phyloP scores from a whole-genome alignment of 768 basidiomycete species.

The Podaxis sp. region DNA sequence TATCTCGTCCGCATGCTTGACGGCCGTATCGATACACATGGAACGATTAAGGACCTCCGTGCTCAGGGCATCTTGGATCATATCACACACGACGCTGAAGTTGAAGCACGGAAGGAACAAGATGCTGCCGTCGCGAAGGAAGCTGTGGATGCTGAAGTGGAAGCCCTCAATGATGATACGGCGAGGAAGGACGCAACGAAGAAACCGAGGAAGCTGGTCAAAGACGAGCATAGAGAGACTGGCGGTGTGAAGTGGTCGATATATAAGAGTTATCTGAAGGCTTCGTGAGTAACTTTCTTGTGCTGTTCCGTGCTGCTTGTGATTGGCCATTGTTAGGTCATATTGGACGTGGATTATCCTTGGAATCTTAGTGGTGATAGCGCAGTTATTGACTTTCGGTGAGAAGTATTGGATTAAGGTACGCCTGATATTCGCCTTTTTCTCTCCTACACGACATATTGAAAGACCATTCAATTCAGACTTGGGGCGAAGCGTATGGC shows the following conservation, averaged over 20 bases:
- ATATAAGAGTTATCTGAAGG: slow-evolving; percentile 68
- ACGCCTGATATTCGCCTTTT: not conserved
- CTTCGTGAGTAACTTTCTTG: slow-evolving; percentile 49
- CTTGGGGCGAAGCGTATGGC: slow-evolving; percentile 69
- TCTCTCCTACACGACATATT: not conserved
- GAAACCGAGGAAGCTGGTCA: slow-evolving; percentile 71
- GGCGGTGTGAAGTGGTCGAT: slow-evolving; percentile 82
- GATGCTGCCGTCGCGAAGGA: slow-evolving; percentile 12
- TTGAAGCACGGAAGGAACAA: slow-evolving; percentile 34
- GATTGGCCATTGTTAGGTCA: slow-evolving; percentile 37
- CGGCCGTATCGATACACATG: slow-evolving; percentile 77
- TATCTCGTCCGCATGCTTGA: slow-evolving; percentile 81
- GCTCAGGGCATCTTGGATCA: not conserved
- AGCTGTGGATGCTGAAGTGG: slow-evolving; percentile 17
- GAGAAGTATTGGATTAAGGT: slow-evolving; percentile 82
- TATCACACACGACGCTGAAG: slow-evolving; percentile 52
- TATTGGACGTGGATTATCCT: slow-evolving; percentile 69
- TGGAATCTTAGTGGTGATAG: slow-evolving; percentile 44
- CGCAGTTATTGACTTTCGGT: slow-evolving; percentile 51
- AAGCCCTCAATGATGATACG: slow-evolving; percentile 15
- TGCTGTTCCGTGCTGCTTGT: not conserved
- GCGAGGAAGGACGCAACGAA: slow-evolving; percentile 38
- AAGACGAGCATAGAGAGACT: slow-evolving; percentile 79
- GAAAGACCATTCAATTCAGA: slow-evolving; percentile 27
- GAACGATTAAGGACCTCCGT: slow-evolving; percentile 59